A percentile compares a stretch with the other conserved stretches of the same genome.
Conservation (phyloP, 208 protist genomes). For the Leishmania arabica region DNA sequence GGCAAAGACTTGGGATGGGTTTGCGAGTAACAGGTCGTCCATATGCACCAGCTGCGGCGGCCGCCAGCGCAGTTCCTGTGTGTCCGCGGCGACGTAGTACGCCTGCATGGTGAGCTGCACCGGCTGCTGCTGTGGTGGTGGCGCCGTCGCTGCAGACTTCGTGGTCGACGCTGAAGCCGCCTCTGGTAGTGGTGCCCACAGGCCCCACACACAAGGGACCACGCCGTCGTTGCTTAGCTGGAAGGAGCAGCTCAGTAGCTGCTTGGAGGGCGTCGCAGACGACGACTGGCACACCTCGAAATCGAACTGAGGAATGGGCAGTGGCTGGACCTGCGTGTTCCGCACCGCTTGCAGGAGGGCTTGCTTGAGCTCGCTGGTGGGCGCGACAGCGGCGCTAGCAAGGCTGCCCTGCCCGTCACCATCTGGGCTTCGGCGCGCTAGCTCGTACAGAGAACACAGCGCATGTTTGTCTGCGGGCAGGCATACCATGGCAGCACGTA, state of each 20-base stretch:
- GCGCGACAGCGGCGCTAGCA: background rate
- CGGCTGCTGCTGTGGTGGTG: conserved; percentile 9
- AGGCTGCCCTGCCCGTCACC: background rate
- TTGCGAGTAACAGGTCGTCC: conserved; percentile 29
- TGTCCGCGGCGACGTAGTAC: conserved; percentile 40
- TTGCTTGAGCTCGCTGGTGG: conserved; percentile 9
- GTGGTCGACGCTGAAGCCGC: background rate
- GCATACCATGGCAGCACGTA: conserved; percentile 34
- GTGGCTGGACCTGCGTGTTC: conserved; percentile 20
- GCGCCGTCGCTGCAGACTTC: background rate
- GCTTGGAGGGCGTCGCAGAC: conserved; percentile 24
- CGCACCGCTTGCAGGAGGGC: conserved; percentile 26
- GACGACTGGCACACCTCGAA: conserved; percentile 10
- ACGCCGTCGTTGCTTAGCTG: conserved; percentile 50
- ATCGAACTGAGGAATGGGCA: conserved; percentile 34
- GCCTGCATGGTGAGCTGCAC: conserved; percentile 43
- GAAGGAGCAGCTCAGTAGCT: conserved; percentile 37
- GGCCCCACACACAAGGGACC: conserved; percentile 42
- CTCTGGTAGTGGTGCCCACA: conserved; percentile 35
- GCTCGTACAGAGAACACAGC: conserved; percentile 24
- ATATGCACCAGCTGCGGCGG: conserved; percentile 38
- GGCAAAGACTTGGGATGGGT: conserved; percentile 44
- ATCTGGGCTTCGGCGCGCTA: background rate
- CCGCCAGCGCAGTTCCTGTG: conserved; percentile 34
- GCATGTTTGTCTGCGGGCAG: conserved; percentile 20